A percentile compares a stretch with the other conserved stretches of the same genome.
phyloP scores from a whole-genome alignment of 2,329 filamentous ascomycete genomes.

The Alternaria sp. region DNA sequence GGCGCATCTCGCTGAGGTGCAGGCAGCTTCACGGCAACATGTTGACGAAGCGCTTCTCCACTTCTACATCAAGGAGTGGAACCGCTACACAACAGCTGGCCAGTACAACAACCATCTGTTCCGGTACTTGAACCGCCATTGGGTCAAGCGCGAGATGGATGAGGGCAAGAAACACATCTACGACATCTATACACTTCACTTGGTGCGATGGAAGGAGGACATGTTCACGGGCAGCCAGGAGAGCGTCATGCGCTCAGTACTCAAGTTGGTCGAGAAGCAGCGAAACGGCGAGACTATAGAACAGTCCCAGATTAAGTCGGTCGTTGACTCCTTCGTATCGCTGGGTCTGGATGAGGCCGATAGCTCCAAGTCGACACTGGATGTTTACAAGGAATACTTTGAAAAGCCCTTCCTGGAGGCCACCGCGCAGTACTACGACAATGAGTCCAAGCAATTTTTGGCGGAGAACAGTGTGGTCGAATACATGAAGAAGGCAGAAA shows the following conservation, averaged over 20 bases:
- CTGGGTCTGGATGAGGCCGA: constrained; percentile 94
- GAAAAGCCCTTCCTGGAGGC: constrained; percentile 90
- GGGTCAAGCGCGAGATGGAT: constrained; percentile 99
- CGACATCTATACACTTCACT: constrained; percentile 95
- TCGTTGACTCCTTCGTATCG: constrained; percentile 94
- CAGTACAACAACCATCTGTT: constrained; percentile 99
- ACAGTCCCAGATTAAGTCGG: constrained; percentile 94
- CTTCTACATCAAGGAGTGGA: constrained; percentile 98
- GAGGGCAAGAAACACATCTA: constrained; percentile 98
- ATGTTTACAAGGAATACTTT: constrained; percentile 93
- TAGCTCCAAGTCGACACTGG: constrained; percentile 90
- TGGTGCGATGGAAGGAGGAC: constrained; percentile 94
- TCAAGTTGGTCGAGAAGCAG: constrained; percentile 96
- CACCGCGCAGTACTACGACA: constrained; percentile 85
- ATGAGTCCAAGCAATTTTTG: constrained; percentile 92
- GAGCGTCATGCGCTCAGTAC: constrained; percentile 93
- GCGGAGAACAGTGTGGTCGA: constrained; percentile 97
- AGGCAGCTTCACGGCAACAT: constrained; percentile 77
- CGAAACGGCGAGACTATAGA: constrained; percentile 98
- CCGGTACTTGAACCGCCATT: constrained; percentile 94
- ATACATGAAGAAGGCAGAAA: constrained; percentile 99
- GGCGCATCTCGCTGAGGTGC: constrained; percentile 75
- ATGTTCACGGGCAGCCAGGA: constrained; percentile 84
- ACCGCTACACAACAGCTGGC: constrained; percentile 91
- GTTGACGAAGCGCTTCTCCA: constrained; percentile 87